These are phyloP conservation scores for Quercus cerris DNA, from an alignment of 306 rosid genomes.

Conservation along the genomic window DNA sequence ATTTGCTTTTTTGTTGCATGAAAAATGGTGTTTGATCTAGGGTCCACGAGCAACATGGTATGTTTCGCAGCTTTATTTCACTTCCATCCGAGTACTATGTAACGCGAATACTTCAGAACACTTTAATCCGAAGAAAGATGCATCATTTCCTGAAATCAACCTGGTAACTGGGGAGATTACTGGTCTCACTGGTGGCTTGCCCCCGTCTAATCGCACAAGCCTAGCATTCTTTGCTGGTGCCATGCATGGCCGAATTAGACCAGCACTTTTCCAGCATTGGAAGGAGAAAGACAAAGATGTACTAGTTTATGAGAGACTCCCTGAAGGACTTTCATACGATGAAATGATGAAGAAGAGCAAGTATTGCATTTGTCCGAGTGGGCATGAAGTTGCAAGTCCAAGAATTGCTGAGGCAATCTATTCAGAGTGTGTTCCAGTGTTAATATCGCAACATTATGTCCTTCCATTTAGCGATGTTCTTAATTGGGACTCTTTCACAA, in stretches of 20 bases:
- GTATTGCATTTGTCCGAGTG: conserved; percentile 62
- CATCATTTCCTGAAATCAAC: conserved; percentile 62
- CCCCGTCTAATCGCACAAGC: conserved; percentile 21
- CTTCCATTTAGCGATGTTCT: conserved; percentile 62
- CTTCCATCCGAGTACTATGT: conserved; percentile 51
- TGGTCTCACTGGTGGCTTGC: conserved; percentile 35
- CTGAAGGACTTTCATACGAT: conserved; percentile 37
- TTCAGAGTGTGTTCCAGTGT: conserved; percentile 53
- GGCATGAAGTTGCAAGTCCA: conserved; percentile 65
- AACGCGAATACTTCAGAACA: conserved; percentile 55
- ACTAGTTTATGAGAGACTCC: conserved; percentile 39
- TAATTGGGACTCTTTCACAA: conserved; percentile 48
- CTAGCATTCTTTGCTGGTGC: conserved; percentile 55
- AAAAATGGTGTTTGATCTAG: conserved; percentile 14
- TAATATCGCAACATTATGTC: conserved; percentile 56
- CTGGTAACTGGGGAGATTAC: conserved; percentile 34
- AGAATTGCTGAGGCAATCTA: conserved; percentile 58
- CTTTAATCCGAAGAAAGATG: conserved; percentile 67
- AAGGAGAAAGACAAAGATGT: conserved; percentile 42
- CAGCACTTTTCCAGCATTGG: conserved; percentile 47
- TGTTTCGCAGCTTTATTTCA: conserved; percentile 49
- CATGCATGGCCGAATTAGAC: conserved; percentile 50
- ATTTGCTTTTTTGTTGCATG: neutral
- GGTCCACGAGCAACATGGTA: conserved; percentile 65
- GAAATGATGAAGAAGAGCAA: conserved; percentile 47